These are phyloP conservation scores for Botrytis medusae DNA, from an alignment of 2,329 filamentous ascomycete genomes.

Conservation along the genomic window DNA sequence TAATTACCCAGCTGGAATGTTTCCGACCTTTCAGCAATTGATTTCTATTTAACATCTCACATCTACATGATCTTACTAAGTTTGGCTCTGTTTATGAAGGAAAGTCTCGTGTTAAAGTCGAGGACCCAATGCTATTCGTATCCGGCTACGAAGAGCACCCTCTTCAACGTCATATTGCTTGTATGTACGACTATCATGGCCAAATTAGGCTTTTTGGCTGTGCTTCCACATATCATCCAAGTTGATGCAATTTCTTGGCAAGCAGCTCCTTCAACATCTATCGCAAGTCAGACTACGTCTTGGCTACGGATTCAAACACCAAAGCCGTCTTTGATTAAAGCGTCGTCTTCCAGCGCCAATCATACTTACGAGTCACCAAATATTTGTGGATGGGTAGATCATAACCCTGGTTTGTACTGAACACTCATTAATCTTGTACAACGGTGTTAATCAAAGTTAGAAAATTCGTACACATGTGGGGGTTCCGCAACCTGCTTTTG, in stretches of 20 bases:
- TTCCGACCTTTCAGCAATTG: neutral
- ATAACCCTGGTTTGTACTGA: slow-evolving; percentile 16
- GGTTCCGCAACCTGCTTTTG: slow-evolving; percentile 26
- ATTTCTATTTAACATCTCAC: neutral
- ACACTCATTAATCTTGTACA: neutral
- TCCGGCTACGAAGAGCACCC: neutral
- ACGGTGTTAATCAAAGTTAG: slow-evolving; percentile 18
- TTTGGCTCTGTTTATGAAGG: slow-evolving; percentile 9
- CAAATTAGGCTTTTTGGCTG: neutral
- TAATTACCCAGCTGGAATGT: slow-evolving; percentile 13
- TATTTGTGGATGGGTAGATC: slow-evolving; percentile 23
- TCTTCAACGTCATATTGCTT: slow-evolving; percentile 6
- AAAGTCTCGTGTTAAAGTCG: neutral
- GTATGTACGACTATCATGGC: slow-evolving; percentile 5
- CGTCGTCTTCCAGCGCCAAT: neutral
- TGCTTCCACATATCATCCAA: slow-evolving; percentile 1
- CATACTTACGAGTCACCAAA: slow-evolving; percentile 11
- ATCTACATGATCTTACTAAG: neutral
- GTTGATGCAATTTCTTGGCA: slow-evolving; percentile 5
- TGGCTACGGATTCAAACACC: slow-evolving; percentile 5
- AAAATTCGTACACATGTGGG: slow-evolving; percentile 25
- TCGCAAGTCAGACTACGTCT: neutral
- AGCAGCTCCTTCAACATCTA: slow-evolving; percentile 7
- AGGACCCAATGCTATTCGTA: neutral
- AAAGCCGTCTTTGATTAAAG: neutral